A percentile compares a stretch with the other conserved stretches of the same genome.
phyloP scores from a whole-genome alignment of 2,329 filamentous ascomycete species.

The Ascochyta clinopodiicola region DNA sequence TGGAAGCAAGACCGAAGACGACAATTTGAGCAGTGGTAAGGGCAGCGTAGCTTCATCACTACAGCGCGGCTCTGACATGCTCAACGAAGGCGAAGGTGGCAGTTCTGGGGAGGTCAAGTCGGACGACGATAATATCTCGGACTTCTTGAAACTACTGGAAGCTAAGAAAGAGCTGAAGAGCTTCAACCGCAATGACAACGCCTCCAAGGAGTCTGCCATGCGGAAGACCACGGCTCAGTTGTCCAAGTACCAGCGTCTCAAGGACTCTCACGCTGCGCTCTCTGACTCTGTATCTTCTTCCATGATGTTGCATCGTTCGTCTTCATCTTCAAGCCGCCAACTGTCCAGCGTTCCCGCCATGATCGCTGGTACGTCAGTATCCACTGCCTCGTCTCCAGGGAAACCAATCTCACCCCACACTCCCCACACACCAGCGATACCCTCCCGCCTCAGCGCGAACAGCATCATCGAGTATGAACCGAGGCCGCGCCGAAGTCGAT shows the following conservation, averaged over 20 bases:
- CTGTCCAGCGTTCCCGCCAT: conserved; percentile 69
- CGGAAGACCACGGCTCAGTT: conserved; percentile 80
- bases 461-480: conserved; percentile 75
- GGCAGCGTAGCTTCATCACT: conserved; percentile 74
- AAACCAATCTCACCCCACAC: conserved; percentile 91
- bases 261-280: conserved; percentile 84
- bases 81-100: conserved; percentile 72
- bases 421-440: conserved; percentile 90
- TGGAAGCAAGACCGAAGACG: conserved; percentile 73
- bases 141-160: conserved; percentile 89
- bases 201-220: conserved; percentile 69
- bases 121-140: conserved; percentile 91
- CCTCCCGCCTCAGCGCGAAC: conserved; percentile 90
- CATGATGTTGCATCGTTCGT: conserved; percentile 81
- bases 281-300: conserved; percentile 95
- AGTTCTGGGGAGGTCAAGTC: conserved; percentile 71
- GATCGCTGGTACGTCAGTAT: conserved; percentile 72
- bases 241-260: conserved; percentile 85
- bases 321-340: conserved; percentile 77
- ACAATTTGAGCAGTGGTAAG: conserved; percentile 80
- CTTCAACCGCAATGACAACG: conserved; percentile 70
- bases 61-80: conserved; percentile 77
- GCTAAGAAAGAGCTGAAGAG: conserved; percentile 84
- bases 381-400: conserved; percentile 83
- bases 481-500: conserved; percentile 42